Evolutionary conservation across 1,139 yeast species (phyloP).

Genomic region (Blastobotrys capitulatus): DNA sequence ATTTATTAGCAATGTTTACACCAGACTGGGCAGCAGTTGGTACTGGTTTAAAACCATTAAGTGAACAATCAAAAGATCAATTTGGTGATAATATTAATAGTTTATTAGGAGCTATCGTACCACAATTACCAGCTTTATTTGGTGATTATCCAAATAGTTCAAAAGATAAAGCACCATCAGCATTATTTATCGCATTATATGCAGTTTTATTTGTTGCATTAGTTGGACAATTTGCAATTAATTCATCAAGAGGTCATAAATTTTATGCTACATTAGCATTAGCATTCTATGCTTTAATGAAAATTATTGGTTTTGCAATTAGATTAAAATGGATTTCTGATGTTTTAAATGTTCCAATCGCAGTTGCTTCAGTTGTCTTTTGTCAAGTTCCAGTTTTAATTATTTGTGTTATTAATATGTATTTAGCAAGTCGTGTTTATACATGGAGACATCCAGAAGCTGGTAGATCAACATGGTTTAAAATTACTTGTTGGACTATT

Average conservation of each 20-base stretch:
- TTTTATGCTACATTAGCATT: constrained; percentile 57
- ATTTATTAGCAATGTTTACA: constrained; percentile 20
- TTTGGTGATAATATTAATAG: constrained; percentile 5
- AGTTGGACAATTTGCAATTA: constrained; percentile 49
- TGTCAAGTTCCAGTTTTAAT: constrained; percentile 44
- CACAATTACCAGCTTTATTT: constrained; percentile 47
- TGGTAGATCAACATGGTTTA: constrained; percentile 53
- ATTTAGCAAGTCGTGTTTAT: constrained; percentile 70
- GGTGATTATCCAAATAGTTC: constrained; percentile 56
- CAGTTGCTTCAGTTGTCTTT: constrained; percentile 58
- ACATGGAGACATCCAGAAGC: constrained; percentile 82
- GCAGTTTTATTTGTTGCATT: constrained; percentile 36
- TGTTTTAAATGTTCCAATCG: constrained; percentile 42
- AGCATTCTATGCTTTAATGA: constrained; percentile 46
- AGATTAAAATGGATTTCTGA: constrained; percentile 52
- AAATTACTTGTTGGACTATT: constrained; percentile 46
- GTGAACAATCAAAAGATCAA: constrained; percentile 6
- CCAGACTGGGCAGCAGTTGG: constrained; percentile 20
- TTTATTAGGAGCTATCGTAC: constrained; percentile 2
- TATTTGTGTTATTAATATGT: constrained; percentile 45
- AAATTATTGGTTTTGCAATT: constrained; percentile 55
- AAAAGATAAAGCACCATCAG: constrained; percentile 58
- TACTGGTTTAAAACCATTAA: constrained; percentile 16
- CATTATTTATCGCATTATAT: constrained; percentile 53
- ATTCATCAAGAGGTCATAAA: constrained; percentile 56